Percentiles rank a stretch among this genome's conserved stretches.
phyloP scores from a whole-genome alignment of 495 filamentous ascomycete species.

The Xylaria grammica region DNA sequence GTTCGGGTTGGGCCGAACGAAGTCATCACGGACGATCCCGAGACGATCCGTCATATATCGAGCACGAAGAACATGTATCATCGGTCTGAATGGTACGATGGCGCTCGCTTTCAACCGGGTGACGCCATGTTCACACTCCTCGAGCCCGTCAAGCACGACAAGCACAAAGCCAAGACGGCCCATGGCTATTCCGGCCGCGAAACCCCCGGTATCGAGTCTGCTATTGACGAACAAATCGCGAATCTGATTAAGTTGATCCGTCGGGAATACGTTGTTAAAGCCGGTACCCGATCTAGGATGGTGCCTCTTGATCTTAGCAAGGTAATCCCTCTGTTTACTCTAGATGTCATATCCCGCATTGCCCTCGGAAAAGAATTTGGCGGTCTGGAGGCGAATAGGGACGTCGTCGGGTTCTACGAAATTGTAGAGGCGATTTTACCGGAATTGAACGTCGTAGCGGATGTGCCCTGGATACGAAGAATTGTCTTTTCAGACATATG shows the following conservation, averaged over 20 bases:
- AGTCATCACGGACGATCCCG: conserved; percentile 50
- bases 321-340: conserved; percentile 54
- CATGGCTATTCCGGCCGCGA: conserved; percentile 57
- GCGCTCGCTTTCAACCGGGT: conserved; percentile 45
- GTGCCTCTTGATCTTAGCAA: conserved; percentile 45
- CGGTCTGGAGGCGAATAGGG: conserved; percentile 62
- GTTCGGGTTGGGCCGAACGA: conserved; percentile 50
- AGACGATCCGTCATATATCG: conserved; percentile 45
- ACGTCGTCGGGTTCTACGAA: conserved; percentile 61
- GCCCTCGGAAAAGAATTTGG: conserved; percentile 68
- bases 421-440: conserved; percentile 57
- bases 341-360: conserved; percentile 70
- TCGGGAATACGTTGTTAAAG: conserved; percentile 34
- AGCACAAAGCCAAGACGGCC: conserved; percentile 37
- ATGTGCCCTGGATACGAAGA: conserved; percentile 61
- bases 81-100: conserved; percentile 48
- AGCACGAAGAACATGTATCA: conserved; percentile 44
- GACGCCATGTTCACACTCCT: conserved; percentile 48
- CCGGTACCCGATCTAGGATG: conserved; percentile 17
- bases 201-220: conserved; percentile 44
- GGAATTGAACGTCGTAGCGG: conserved; percentile 51
- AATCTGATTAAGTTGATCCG: conserved; percentile 43
- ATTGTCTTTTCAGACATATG: conserved; percentile 57
- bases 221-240: conserved; percentile 47
- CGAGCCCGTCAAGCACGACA: conserved; percentile 34